These are phyloP conservation scores for Panicum virgatum DNA, from an alignment of 202 grass and related monocot genomes.

Conservation along the genomic window DNA sequence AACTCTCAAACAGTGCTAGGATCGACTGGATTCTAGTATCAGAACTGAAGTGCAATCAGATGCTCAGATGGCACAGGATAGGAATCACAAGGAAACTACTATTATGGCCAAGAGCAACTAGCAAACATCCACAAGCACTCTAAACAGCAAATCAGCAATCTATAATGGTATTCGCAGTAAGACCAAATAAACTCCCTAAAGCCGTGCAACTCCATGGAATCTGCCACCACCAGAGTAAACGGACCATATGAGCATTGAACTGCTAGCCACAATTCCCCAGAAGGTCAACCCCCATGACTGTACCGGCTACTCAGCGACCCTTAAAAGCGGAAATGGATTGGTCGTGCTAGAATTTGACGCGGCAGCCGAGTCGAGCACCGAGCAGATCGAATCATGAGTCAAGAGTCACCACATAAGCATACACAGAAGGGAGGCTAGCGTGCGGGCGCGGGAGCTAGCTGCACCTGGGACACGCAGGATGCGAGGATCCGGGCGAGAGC, in stretches of 20 bases:
- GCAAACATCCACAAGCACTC: background rate
- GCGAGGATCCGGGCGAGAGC: constrained; percentile 56
- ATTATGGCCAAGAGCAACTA: background rate
- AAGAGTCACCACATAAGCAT: background rate
- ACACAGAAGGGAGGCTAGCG: background rate
- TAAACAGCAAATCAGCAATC: background rate
- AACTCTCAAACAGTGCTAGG: background rate
- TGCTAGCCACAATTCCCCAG: background rate
- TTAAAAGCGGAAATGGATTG: background rate
- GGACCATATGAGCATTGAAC: background rate
- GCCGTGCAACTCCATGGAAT: background rate
- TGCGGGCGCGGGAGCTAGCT: background rate
- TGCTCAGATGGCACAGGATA: background rate
- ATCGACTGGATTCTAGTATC: background rate
- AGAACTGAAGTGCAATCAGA: background rate
- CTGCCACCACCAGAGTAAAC: background rate
- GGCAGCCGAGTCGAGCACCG: too few species aligned
- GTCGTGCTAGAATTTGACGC: background rate
- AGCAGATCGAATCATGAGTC: constrained; percentile 12
- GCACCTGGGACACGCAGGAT: constrained; percentile 74
- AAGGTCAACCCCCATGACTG: background rate
- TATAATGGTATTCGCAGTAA: background rate
- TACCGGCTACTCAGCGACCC: background rate
- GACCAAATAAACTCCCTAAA: background rate
- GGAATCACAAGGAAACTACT: constrained; percentile 2